Base-by-base conservation (phyloP, 805 yeast species). In the Saturnispora quitensis region DNA sequence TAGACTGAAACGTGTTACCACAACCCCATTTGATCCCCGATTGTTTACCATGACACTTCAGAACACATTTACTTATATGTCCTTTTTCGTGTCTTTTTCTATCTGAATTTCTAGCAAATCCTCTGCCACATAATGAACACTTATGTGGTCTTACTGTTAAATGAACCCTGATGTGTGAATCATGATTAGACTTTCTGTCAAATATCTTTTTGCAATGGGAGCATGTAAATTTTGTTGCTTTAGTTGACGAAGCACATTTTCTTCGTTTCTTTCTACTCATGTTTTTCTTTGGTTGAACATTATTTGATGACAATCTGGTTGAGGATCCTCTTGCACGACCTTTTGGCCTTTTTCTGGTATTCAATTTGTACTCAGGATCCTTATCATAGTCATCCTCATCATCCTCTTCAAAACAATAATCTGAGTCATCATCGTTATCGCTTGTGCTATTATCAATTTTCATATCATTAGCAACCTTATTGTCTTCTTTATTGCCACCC, bases 101-200 rank as follows among this genome's bases (percentile, higher is more conserved):
- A 45, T 56, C 58, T 3, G 53, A 48, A 10, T 52, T 45, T 42
- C 58, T 47, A n/a, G 53, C 56, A 50, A 56, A 56, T 20, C 38
- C 53, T 25, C 50, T 53, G 9, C 47, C 47, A 36, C 58, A 56
- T 43, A 43, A 22, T 18, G 25, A 6, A 36, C 58, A 56, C 4
- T 34, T 17, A 46, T 48, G 52, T 24, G 58, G 58, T n/a, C 52
- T 56, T 1, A 45, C 25, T 6, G 43, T 47, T 20, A 50, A 36
- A 50, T 56, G 58, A 20, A 52, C 40, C 17, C 58, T 52, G 33
- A 48, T 40, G 40, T 56, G 58, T 2, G 58, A 56, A 40, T 54
- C 56, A 46, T 53, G 55, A 33, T 56, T 53, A 6, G 58, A 56
- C 43, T 56, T 56, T 5, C 58, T 33, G 28, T 54, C 52, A 25